Conservation (phyloP, 176 grass and related monocot genomes). For the Aegilops umbellulata region DNA sequence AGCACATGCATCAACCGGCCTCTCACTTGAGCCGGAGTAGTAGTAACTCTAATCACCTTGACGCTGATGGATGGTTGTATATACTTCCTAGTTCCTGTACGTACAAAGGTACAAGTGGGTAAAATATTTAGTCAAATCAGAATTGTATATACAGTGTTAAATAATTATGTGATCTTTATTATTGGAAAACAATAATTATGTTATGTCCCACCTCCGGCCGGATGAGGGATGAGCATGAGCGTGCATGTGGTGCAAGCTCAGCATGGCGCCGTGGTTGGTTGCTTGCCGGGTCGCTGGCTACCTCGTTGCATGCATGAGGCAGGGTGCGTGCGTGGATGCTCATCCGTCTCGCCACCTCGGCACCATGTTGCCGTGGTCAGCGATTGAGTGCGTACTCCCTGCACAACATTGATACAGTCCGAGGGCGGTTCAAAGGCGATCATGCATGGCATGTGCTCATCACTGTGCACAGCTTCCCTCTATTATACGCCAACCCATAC, state of each 20-base stretch:
- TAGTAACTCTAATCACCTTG: neutral
- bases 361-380: slow-evolving; percentile 17
- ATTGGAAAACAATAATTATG: no score
- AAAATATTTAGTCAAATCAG: neutral
- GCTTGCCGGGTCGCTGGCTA: slow-evolving; percentile 24
- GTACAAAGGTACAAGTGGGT: neutral
- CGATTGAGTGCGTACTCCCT: neutral
- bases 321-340: neutral
- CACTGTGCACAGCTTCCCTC: neutral
- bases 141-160: neutral
- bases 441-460: slow-evolving; percentile 32
- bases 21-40: neutral
- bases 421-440: neutral
- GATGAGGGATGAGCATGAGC: neutral
- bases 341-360: neutral
- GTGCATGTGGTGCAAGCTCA: slow-evolving; percentile 48
- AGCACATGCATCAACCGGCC: neutral
- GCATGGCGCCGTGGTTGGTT: slow-evolving; percentile 9
- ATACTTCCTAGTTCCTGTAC: neutral
- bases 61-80: slow-evolving; percentile 25
- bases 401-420: slow-evolving; percentile 27
- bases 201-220: neutral
- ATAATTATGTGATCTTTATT: neutral
- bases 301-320: neutral
- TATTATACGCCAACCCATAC: slow-evolving; percentile 1